Conservation (phyloP, 164 flowering plant species). For the Stephania yunnanensis region DNA sequence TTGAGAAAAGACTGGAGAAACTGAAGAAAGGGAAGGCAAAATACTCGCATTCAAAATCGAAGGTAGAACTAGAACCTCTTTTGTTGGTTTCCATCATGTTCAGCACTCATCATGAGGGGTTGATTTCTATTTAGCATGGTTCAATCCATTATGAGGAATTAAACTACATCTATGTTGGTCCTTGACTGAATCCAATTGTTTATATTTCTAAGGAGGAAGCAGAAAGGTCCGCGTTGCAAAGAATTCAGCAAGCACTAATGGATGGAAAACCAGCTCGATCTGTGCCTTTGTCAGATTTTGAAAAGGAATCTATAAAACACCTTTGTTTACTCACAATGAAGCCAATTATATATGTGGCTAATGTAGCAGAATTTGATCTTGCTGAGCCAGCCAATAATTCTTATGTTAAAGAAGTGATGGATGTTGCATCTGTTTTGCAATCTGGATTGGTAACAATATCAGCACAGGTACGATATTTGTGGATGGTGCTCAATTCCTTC, state of each 20-base stretch:
- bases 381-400: constrained; percentile 63
- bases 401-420: constrained; percentile 62
- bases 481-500: not conserved
- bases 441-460: constrained; percentile 82
- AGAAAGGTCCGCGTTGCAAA: constrained; percentile 78
- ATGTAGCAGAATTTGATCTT: constrained; percentile 90
- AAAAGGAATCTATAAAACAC: constrained; percentile 75
- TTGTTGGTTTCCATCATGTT: not conserved
- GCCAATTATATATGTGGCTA: constrained; percentile 87
- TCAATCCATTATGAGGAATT: not conserved
- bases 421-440: constrained; percentile 61
- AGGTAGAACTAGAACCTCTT: constrained; percentile 46
- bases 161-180: constrained; percentile 1
- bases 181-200: constrained; percentile 7
- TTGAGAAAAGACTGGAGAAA: constrained; percentile 90
- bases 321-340: constrained; percentile 96
- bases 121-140: not conserved
- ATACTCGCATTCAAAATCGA: constrained; percentile 71
- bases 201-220: constrained; percentile 71
- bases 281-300: constrained; percentile 62
- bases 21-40: constrained; percentile 79
- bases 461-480: constrained; percentile 60
- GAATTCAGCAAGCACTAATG: constrained; percentile 68
- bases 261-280: constrained; percentile 98
- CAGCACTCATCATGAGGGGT: not conserved